phyloP scores from a whole-genome alignment of 805 yeast genomes.

The Candida ulmi region DNA sequence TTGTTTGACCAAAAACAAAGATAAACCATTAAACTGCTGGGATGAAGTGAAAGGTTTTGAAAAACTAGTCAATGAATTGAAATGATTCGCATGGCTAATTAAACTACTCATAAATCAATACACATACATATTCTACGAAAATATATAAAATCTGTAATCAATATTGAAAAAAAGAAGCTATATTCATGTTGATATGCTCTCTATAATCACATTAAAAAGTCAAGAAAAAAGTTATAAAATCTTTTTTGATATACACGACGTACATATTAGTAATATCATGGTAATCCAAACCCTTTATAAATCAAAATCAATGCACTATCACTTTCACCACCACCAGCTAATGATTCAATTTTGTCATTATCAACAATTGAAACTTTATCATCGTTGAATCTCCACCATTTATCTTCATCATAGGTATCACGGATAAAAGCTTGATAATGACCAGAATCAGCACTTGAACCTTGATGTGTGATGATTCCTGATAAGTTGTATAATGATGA shows the following conservation, averaged over 20 bases:
- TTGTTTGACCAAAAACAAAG: slow-evolving; percentile 57
- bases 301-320: slow-evolving; percentile 89
- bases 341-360: slow-evolving; percentile 72
- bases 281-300: slow-evolving; percentile 76
- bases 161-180: too few species aligned
- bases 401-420: slow-evolving; percentile 66
- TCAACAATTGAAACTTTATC: slow-evolving; percentile 77
- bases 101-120: neutral
- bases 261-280: slow-evolving; percentile 8
- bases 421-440: slow-evolving; percentile 90
- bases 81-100: too few species aligned
- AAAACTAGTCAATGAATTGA: slow-evolving; percentile 45
- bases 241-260: neutral
- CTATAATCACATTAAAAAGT: slow-evolving; percentile 2
- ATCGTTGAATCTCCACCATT: slow-evolving; percentile 95
- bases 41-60: slow-evolving; percentile 71
- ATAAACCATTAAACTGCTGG: slow-evolving; percentile 74
- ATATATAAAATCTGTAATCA: too few species aligned
- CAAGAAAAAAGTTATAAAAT: neutral
- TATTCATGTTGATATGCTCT: too few species aligned
- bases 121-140: neutral
- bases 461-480: slow-evolving; percentile 88
- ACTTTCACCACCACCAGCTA: slow-evolving; percentile 97
- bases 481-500: slow-evolving; percentile 79
- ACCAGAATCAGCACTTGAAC: slow-evolving; percentile 94